Percentiles rank a stretch among this genome's conserved stretches.
phyloP scores from a whole-genome alignment of 306 rosid species.

The Hippophae tibetana region DNA sequence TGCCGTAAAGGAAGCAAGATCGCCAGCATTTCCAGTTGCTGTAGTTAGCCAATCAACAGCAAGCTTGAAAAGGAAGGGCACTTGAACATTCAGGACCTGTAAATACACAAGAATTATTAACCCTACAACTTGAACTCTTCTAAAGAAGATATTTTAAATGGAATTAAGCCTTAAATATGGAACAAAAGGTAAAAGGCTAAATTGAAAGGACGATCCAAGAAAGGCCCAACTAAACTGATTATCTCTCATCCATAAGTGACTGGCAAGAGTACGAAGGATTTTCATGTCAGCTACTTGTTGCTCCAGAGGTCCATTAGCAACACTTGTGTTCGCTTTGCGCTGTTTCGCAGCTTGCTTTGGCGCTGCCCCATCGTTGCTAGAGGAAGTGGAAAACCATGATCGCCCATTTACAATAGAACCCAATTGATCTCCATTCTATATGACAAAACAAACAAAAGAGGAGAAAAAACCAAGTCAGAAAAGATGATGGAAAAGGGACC shows the following conservation, averaged over 20 bases:
- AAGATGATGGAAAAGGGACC: too few relatives aligned
- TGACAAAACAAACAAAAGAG: not conserved
- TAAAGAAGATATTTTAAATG: not conserved
- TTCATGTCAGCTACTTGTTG: slow-evolving; percentile 31
- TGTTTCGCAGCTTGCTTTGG: slow-evolving; percentile 8
- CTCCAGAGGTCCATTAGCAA: slow-evolving; percentile 17
- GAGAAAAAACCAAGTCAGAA: too few relatives aligned
- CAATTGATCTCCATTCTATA: slow-evolving; percentile 4
- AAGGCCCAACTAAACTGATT: slow-evolving; percentile 20
- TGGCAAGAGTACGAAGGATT: slow-evolving; percentile 71
- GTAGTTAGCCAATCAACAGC: slow-evolving; percentile 87
- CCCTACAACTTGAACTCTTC: not conserved
- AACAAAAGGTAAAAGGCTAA: not conserved
- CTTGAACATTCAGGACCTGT: slow-evolving; percentile 93
- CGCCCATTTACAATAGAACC: slow-evolving; percentile 22
- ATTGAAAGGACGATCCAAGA: not conserved
- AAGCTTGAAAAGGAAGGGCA: slow-evolving; percentile 90
- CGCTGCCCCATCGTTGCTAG: slow-evolving; percentile 13
- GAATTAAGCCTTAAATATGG: not conserved
- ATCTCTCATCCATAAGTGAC: slow-evolving; percentile 92
- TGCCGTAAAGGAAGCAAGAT: slow-evolving; percentile 49
- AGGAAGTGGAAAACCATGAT: slow-evolving; percentile 26
- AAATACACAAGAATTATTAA: slow-evolving; percentile 14
- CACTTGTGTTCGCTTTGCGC: slow-evolving; percentile 8
- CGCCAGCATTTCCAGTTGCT: slow-evolving; percentile 49